A percentile compares a stretch with the other conserved stretches of the same genome.
Conservation (phyloP, 2,329 filamentous ascomycete genomes). For the Pestalotiopsis sp. region DNA sequence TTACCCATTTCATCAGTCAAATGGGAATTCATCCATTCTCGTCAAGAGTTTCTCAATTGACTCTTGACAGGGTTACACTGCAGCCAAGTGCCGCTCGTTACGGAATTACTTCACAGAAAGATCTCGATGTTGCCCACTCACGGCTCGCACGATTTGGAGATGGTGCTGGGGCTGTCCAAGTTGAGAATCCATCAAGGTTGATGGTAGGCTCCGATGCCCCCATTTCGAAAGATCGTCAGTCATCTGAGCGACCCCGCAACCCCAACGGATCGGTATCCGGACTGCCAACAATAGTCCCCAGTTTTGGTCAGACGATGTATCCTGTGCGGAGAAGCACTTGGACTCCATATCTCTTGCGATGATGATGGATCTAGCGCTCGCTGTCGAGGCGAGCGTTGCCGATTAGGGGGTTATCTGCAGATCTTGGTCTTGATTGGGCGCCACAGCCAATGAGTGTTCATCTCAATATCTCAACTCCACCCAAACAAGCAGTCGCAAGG, state of each 20-base stretch:
- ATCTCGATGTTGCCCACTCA: background rate
- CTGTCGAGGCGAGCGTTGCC: background rate
- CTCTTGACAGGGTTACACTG: conserved; percentile 6
- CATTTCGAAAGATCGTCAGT: conserved; percentile 20
- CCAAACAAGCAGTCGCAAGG: background rate
- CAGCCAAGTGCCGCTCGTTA: conserved; percentile 2
- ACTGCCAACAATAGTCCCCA: conserved; percentile 23
- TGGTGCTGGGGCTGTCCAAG: background rate
- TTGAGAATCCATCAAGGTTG: background rate
- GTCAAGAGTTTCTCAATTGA: background rate
- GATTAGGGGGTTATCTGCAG: background rate
- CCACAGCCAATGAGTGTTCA: background rate
- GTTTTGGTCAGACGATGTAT: conserved; percentile 25
- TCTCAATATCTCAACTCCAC: background rate
- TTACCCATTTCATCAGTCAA: background rate
- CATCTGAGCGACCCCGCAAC: conserved; percentile 24
- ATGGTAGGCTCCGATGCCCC: background rate
- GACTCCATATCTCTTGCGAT: conserved; percentile 5
- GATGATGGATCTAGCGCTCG: background rate
- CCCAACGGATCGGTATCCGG: conserved; percentile 19
- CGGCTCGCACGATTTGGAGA: conserved; percentile 2
- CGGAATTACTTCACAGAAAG: background rate
- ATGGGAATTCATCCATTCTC: background rate
- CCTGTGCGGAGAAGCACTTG: conserved; percentile 12
- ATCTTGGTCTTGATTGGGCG: background rate